Conservation (phyloP, 441 rosid species). For the Jatropha podagrica region DNA sequence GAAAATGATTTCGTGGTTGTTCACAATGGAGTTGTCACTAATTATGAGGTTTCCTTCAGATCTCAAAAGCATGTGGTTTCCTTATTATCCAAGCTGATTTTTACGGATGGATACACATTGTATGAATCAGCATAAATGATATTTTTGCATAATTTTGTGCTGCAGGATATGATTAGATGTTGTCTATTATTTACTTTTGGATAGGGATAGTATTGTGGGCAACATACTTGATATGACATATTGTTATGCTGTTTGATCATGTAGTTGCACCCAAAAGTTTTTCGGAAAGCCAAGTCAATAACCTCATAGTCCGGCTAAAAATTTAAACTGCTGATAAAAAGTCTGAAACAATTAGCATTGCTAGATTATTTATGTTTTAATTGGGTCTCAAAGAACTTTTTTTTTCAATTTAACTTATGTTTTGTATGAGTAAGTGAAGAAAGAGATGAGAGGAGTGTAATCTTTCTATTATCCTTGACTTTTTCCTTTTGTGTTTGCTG, state of each 20-base stretch:
- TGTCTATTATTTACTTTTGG: too few relatives aligned
- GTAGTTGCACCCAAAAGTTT: too few relatives aligned
- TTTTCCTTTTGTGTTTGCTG: background rate
- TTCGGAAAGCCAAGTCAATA: background rate
- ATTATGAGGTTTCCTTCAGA: constrained; percentile 64
- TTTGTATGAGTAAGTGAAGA: background rate
- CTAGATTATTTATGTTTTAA: background rate
- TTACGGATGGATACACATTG: background rate
- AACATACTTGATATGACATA: too few relatives aligned
- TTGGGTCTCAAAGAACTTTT: background rate
- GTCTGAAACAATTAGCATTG: background rate
- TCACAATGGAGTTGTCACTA: constrained; percentile 91
- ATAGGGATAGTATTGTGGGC: too few relatives aligned
- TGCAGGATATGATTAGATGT: too few relatives aligned
- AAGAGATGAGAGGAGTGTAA: background rate
- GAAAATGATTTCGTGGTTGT: constrained; percentile 91
- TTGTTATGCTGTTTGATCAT: too few relatives aligned
- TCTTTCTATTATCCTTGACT: background rate
- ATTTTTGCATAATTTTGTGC: background rate
- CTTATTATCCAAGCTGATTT: background rate
- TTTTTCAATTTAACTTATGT: too few relatives aligned
- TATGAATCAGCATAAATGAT: background rate
- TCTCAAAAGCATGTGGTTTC: background rate
- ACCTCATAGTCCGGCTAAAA: background rate
- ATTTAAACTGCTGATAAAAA: background rate